Percentiles rank a stretch among this genome's conserved stretches.
Conservation (phyloP, 768 basidiomycete genomes). For the Fistulinella prunicolor region DNA sequence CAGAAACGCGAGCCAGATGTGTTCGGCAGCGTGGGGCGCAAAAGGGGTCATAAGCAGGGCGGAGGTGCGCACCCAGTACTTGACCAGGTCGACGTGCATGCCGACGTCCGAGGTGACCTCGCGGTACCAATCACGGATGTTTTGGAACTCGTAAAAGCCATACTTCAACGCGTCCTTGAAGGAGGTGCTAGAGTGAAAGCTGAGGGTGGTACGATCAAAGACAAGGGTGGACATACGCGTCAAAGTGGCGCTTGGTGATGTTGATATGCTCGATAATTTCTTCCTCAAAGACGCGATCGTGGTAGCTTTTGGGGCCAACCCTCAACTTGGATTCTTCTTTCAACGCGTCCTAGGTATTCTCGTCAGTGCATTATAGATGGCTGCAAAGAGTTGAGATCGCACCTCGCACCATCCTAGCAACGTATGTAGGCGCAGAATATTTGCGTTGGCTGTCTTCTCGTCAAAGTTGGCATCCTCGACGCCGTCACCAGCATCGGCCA, state of each 20-base stretch:
- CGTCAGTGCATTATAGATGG: background rate
- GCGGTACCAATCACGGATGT: constrained; percentile 92
- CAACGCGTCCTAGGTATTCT: constrained; percentile 66
- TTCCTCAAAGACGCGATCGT: constrained; percentile 87
- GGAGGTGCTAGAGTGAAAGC: constrained; percentile 57
- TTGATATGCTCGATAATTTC: constrained; percentile 87
- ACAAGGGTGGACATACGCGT: constrained; percentile 54
- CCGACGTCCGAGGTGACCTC: constrained; percentile 85
- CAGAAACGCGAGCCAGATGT: constrained; percentile 79
- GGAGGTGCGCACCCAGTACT: constrained; percentile 81
- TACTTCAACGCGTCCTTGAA: constrained; percentile 96
- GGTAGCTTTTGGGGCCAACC: constrained; percentile 69
- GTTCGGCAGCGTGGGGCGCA: constrained; percentile 92
- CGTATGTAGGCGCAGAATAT: constrained; percentile 90
- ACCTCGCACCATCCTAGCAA: constrained; percentile 91
- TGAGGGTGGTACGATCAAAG: background rate
- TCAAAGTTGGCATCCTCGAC: constrained; percentile 99
- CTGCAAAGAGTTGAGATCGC: constrained; percentile 16
- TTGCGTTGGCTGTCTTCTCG: constrained; percentile 96
- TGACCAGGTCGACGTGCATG: constrained; percentile 88
- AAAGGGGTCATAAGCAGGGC: constrained; percentile 80
- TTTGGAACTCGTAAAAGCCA: constrained; percentile 95
- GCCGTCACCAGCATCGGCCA: constrained; percentile 97
- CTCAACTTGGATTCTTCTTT: constrained; percentile 70
- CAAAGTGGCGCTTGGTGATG: constrained; percentile 76